phyloP scores from a whole-genome alignment of 2,329 filamentous ascomycete genomes.

The Sphaceloma murrayae region DNA sequence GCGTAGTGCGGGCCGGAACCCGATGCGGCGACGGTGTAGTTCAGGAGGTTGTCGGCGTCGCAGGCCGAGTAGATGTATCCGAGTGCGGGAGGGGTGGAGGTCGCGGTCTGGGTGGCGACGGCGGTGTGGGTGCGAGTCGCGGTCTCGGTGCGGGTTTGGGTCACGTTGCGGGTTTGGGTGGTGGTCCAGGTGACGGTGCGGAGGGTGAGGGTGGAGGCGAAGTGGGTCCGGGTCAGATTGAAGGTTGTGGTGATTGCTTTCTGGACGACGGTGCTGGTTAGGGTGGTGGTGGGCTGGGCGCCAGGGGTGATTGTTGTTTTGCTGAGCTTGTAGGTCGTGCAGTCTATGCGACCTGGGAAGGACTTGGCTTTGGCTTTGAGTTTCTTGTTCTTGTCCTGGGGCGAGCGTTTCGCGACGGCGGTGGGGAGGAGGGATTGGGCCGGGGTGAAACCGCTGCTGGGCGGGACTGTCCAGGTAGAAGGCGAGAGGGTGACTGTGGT shows the following conservation, averaged over 20 bases:
- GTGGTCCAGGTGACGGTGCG: neutral
- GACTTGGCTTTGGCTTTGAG: neutral
- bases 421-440: slow-evolving; percentile 2
- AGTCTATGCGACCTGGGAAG: slow-evolving; percentile 1
- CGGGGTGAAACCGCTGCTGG: neutral
- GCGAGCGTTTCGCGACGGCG: neutral
- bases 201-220: neutral
- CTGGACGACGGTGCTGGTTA: neutral
- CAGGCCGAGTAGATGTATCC: slow-evolving; percentile 2
- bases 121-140: neutral
- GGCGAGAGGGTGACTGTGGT: neutral
- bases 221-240: neutral
- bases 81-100: neutral
- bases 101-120: neutral
- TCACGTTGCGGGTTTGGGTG: slow-evolving; percentile 1
- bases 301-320: neutral
- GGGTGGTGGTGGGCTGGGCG: neutral
- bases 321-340: neutral
- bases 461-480: neutral
- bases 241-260: neutral
- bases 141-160: neutral
- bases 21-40: neutral
- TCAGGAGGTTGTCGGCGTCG: neutral
- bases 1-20: neutral
- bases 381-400: neutral